Percentiles rank a stretch among this genome's conserved stretches.
Evolutionary conservation across 805 yeast genomes (phyloP).

Genomic region (Isabelozyma pseudorhagii): DNA sequence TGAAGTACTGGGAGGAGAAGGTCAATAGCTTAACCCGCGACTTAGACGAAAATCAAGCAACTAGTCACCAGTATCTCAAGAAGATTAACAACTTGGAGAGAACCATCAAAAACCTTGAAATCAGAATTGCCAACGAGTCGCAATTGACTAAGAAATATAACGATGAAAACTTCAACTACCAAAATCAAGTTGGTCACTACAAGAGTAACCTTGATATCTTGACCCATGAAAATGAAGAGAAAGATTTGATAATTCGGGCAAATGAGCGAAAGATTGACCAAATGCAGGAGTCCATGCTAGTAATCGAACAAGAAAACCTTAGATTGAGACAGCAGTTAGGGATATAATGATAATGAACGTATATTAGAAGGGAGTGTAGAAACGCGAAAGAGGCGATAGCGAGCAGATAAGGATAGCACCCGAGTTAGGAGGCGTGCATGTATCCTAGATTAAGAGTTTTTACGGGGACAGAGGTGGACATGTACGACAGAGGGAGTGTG

Average conservation of each 20-base stretch:
- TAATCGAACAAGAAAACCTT: conserved; percentile 54
- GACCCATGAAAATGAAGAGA: conserved; percentile 37
- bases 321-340: conserved; percentile 49
- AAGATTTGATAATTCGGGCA: conserved; percentile 42
- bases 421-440: too few species aligned
- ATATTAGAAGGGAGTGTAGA: neutral
- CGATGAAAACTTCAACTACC: conserved; percentile 57
- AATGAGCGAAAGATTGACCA: conserved; percentile 56
- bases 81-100: conserved; percentile 48
- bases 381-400: neutral
- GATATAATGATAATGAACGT: neutral
- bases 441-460: too few species aligned
- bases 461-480: too few species aligned
- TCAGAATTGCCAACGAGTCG: conserved; percentile 49
- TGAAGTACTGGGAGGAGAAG: conserved; percentile 59
- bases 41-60: conserved; percentile 44
- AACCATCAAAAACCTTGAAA: conserved; percentile 50
- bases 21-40: conserved; percentile 51
- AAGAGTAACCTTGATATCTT: conserved; percentile 37
- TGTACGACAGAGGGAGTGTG: too few species aligned
- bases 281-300: conserved; percentile 49
- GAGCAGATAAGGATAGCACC: neutral
- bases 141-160: conserved; percentile 50
- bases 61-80: conserved; percentile 52
- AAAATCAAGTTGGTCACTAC: conserved; percentile 44